Evolutionary conservation across 2,329 filamentous ascomycete species (phyloP), one percentile per base, ranked within the genome.

Genomic region (Verticillium nubilum): DNA sequence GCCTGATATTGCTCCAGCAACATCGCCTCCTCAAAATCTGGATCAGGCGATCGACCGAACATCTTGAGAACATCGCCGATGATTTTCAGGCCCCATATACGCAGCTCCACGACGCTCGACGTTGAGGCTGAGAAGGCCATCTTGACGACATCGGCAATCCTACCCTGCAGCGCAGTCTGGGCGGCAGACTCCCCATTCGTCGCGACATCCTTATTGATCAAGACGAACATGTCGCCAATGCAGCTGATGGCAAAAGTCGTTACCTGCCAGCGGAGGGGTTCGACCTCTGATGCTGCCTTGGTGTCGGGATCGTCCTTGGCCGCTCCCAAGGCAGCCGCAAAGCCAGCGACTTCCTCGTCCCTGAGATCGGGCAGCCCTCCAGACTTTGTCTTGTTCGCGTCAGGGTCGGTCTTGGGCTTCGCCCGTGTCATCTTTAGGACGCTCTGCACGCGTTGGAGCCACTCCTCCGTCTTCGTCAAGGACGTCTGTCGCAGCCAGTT

Each of bases 81-180:
- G 58, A 99, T 96, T 72, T 93, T 93, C 63, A 99, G 76, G 27
- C 95, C 95, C 80, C 92, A 92, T 42, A 99, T 88, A 27, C 95
- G 85, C 60, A 99, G 82, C 68, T 96, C 90, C 26, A 97, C 84
- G 0, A 99, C 93, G 65, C 90, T 91, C 2, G 94, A 94, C 0
- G 95, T 99, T 1, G 94, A 98, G 0, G 95, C 95, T 12, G 95
- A 97, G 73, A 99, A 99, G 0, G 95, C 94, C 82, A 98, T 97
- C 56, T 92, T 88, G 60, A 99, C 92, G 26, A 99, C 91, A 72
- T 99, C 95, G 3, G 91, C 93, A 59, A 99, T 86, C 68, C 86
- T 89, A 61, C 85, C 84, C 72, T 99, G 93, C 27, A 99, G 77
- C 4, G 89, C 91, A 53, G 83, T 75, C 69, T 96, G 90, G 4